A percentile compares a stretch with the other conserved stretches of the same genome.
Evolutionary conservation across 2,329 filamentous ascomycete genomes (phyloP).

Genomic region (Beauveria medogensis): DNA sequence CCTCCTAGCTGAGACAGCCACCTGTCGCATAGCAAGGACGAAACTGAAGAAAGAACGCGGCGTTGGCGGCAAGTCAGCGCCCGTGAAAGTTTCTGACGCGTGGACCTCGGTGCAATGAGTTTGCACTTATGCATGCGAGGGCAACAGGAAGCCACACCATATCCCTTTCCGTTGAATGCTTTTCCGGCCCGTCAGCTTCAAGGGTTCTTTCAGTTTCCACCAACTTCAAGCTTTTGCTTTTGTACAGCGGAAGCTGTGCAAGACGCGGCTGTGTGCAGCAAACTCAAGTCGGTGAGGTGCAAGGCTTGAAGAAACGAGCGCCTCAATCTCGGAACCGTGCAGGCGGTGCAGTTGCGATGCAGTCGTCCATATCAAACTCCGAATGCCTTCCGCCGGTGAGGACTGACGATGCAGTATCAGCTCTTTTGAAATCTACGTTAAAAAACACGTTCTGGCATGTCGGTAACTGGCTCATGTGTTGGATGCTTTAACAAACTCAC

Average conservation of each 20-base stretch:
- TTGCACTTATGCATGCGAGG: background rate
- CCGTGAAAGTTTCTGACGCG: background rate
- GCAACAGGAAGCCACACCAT: background rate
- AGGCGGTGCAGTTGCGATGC: background rate
- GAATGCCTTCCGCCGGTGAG: background rate
- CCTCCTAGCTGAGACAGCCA: background rate
- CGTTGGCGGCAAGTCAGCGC: background rate
- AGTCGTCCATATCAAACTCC: background rate
- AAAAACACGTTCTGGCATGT: background rate
- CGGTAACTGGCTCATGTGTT: background rate
- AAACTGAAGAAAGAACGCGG: background rate
- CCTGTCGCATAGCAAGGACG: background rate
- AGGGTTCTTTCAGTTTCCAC: background rate
- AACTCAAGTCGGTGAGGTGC: background rate
- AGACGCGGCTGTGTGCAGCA: background rate
- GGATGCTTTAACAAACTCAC: background rate
- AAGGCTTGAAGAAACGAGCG: background rate
- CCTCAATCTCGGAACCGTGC: background rate
- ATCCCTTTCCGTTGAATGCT: background rate
- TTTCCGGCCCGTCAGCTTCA: background rate
- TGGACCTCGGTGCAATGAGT: background rate
- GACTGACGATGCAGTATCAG: background rate
- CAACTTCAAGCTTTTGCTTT: background rate
- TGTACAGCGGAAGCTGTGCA: background rate
- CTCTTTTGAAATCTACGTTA: background rate